Evolutionary conservation across 2,329 filamentous ascomycete species (phyloP).

Genomic region (Chrysoporthe deuterocubensis): DNA sequence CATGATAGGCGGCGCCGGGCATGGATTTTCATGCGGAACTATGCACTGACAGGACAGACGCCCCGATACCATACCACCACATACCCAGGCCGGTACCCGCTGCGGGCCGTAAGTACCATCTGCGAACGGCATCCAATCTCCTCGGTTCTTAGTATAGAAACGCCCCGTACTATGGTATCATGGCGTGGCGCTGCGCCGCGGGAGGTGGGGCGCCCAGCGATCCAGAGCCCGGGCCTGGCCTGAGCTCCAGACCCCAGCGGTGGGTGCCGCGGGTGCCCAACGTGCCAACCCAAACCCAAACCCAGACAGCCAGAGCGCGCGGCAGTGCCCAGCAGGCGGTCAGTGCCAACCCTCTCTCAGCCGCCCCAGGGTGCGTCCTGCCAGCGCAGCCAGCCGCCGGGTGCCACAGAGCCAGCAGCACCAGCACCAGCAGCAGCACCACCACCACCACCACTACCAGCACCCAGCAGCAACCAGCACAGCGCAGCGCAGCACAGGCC

Average conservation of each 20-base stretch:
- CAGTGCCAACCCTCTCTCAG: constrained; percentile 6
- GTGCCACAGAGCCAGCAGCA: neutral
- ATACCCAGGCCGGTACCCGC: neutral
- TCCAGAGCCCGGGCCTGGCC: constrained; percentile 1
- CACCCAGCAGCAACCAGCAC: neutral
- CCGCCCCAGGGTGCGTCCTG: neutral
- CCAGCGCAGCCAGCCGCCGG: neutral
- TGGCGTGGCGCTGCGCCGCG: constrained; percentile 1
- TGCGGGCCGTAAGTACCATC: constrained; percentile 10
- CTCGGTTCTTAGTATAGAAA: constrained; percentile 2
- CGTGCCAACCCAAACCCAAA: no score
- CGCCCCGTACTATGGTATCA: neutral
- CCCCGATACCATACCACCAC: neutral
- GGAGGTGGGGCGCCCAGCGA: neutral
- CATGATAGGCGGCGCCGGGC: neutral
- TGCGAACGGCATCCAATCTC: constrained; percentile 7
- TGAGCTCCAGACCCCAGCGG: neutral
- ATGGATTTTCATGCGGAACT: neutral
- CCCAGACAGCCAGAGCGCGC: neutral
- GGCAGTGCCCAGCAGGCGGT: constrained; percentile 1
- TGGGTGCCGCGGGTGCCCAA: neutral
- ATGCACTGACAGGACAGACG: constrained; percentile 5
- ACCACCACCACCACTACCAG: neutral
- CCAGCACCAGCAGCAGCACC: neutral
- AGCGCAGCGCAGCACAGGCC: neutral